phyloP scores from a whole-genome alignment of 75 land plant species.

The Larix kaempferi region DNA sequence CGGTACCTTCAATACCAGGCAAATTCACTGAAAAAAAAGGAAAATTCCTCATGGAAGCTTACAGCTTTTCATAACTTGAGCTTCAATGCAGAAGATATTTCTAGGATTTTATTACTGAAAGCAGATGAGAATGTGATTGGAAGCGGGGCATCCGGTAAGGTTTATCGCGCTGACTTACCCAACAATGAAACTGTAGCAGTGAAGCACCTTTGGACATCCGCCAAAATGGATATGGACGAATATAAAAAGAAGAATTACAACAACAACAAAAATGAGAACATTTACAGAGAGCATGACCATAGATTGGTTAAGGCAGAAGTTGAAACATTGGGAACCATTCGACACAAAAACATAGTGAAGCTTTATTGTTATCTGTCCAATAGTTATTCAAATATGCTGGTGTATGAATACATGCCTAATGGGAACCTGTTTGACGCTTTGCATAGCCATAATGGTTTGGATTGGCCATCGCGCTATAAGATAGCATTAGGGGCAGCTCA shows the following conservation, averaged over 20 bases:
- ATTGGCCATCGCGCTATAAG: constrained; percentile 68
- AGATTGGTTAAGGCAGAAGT: constrained; percentile 48
- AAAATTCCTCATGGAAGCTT: constrained; percentile 34
- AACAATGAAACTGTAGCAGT: constrained; percentile 72
- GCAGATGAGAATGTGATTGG: constrained; percentile 72
- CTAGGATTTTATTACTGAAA: constrained; percentile 27
- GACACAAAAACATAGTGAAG: constrained; percentile 80
- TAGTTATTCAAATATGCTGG: constrained; percentile 46
- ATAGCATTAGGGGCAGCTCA: constrained; percentile 85
- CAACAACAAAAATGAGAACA: neutral
- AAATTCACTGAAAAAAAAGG: constrained; percentile 31
- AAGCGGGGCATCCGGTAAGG: constrained; percentile 77
- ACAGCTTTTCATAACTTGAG: constrained; percentile 49
- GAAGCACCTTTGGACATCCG: constrained; percentile 47
- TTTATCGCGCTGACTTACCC: constrained; percentile 64
- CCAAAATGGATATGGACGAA: constrained; percentile 9
- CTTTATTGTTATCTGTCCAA: constrained; percentile 62
- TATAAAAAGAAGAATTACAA: neutral
- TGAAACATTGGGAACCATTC: constrained; percentile 61
- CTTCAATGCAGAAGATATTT: constrained; percentile 56
- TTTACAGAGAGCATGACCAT: neutral
- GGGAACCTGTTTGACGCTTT: constrained; percentile 80
- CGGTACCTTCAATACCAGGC: neutral
- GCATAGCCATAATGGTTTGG: constrained; percentile 48
- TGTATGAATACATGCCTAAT: constrained; percentile 87